Conservation (phyloP, 371 early-diverging fungal species). For the Mucor saturninus region DNA sequence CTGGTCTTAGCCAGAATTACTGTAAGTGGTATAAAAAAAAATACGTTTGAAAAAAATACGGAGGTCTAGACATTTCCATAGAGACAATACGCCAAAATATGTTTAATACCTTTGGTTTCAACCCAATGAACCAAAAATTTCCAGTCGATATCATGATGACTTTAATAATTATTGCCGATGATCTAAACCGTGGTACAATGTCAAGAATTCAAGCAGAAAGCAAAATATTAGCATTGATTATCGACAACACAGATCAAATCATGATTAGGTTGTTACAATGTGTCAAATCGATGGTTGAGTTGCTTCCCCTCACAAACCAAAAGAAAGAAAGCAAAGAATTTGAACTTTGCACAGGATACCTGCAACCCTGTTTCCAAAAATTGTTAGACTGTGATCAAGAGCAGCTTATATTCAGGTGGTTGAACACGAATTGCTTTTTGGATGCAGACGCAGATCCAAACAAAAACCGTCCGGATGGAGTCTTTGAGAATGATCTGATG, state of each 20-base stretch:
- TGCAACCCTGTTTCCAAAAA: not conserved
- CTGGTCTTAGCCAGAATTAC: no score
- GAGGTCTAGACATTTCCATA: not conserved
- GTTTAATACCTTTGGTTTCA: constrained; percentile 12
- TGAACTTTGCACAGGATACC: not conserved
- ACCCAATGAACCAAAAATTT: constrained; percentile 5
- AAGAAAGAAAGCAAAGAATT: constrained; percentile 12
- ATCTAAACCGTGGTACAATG: not conserved
- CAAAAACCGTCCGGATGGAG: constrained; percentile 19
- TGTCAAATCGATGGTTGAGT: constrained; percentile 7
- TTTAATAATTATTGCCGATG: constrained; percentile 1
- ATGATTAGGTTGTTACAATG: constrained; percentile 3
- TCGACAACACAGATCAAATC: not conserved
- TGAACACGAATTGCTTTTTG: constrained; percentile 14
- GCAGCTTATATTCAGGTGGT: constrained; percentile 11
- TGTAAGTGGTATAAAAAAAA: no score
- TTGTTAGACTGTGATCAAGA: constrained; percentile 9
- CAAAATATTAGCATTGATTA: constrained; percentile 7
- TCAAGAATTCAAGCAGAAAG: constrained; percentile 11
- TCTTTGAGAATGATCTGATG: constrained; percentile 17
- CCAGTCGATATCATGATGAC: no score
- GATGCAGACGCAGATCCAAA: constrained; percentile 13
- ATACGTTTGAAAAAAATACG: no score
- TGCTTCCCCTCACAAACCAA: constrained; percentile 12
- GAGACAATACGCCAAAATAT: constrained; percentile 12